Conservation (phyloP, 768 basidiomycete species). For the Lactarius psammicola region DNA sequence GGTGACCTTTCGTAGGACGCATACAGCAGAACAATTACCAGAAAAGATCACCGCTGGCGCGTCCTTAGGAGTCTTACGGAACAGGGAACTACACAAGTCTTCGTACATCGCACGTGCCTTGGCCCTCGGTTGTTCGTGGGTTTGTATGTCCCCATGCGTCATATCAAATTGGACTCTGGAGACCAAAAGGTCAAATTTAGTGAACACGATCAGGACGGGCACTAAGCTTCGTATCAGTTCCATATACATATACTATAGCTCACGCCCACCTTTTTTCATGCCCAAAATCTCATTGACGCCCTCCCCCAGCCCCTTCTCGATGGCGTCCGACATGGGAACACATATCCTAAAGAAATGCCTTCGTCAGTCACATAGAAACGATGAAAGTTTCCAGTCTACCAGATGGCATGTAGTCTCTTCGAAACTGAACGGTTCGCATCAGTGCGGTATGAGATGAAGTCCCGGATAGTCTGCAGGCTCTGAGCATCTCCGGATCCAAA, state of each 20-base stretch:
- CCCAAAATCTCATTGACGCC: neutral
- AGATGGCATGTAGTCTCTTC: constrained; percentile 19
- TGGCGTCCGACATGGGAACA: neutral
- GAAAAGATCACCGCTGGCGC: neutral
- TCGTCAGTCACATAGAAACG: neutral
- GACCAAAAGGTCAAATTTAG: constrained; percentile 5
- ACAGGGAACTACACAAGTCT: neutral
- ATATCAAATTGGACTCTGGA: neutral
- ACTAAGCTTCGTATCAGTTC: constrained; percentile 4
- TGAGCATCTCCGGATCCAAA: neutral
- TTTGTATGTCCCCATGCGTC: neutral
- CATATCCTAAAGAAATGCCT: constrained; percentile 10
- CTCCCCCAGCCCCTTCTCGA: neutral
- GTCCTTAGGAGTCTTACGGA: neutral
- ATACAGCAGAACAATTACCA: constrained; percentile 2
- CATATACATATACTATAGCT: too few relatives aligned
- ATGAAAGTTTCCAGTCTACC: neutral
- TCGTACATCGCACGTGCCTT: neutral
- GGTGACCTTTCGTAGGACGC: neutral
- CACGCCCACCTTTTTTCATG: constrained; percentile 2
- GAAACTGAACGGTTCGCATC: neutral
- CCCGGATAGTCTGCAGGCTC: neutral
- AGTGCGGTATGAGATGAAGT: neutral
- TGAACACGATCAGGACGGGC: constrained; percentile 12
- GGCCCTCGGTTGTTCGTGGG: neutral